These are phyloP conservation scores for Rhizopus sp. DNA, from an alignment of 371 early-diverging fungal genomes.

Conservation along the genomic window DNA sequence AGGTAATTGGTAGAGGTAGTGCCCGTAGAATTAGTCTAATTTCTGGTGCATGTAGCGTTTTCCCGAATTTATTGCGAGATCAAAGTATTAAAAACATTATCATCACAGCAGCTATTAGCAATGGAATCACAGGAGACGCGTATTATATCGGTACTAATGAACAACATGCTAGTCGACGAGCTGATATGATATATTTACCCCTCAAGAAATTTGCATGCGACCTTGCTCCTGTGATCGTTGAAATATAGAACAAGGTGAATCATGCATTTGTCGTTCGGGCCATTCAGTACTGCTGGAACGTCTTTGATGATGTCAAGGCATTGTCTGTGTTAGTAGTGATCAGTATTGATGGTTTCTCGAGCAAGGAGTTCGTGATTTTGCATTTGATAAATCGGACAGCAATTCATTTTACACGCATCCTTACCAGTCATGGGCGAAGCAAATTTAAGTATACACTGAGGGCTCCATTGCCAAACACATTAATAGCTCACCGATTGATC, in stretches of 20 bases:
- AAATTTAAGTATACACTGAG: background rate
- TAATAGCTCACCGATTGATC: background rate
- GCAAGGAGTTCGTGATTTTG: constrained; percentile 11
- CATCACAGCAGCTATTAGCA: constrained; percentile 7
- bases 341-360: constrained; percentile 9
- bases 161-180: constrained; percentile 10
- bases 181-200: constrained; percentile 15
- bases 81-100: constrained; percentile 8
- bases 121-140: constrained; percentile 18
- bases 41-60: too few species aligned
- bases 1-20: too few species aligned
- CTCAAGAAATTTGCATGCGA: constrained; percentile 12
- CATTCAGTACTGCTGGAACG: constrained; percentile 6
- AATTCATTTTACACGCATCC: constrained; percentile 9
- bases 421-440: constrained; percentile 7
- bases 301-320: constrained; percentile 3
- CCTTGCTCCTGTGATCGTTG: constrained; percentile 17
- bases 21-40: too few species aligned
- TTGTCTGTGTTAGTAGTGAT: constrained; percentile 6
- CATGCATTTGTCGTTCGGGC: constrained; percentile 10
- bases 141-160: constrained; percentile 13
- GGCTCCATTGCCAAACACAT: constrained; percentile 3
- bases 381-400: background rate
- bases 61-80: background rate
- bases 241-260: constrained; percentile 11